Percentiles rank a stretch among this genome's conserved stretches.
Evolutionary conservation across 176 grass and related monocot genomes (phyloP).

Genomic region (Eremochloa ophiuroides): DNA sequence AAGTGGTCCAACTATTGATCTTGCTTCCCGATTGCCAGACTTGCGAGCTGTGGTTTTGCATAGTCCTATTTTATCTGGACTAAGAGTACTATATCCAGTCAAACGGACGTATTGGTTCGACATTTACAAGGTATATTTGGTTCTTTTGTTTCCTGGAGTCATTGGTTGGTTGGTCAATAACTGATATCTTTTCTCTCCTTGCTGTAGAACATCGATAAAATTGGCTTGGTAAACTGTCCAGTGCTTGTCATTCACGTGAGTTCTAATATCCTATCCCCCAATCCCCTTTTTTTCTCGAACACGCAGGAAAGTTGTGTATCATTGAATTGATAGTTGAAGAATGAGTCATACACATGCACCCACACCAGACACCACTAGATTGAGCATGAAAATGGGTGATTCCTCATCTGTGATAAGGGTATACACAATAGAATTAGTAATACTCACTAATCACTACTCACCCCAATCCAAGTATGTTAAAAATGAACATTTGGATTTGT

Average conservation of each 20-base stretch:
- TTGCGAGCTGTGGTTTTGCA: conserved; percentile 89
- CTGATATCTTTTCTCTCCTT: conserved; percentile 31
- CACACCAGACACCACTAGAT: too few species aligned
- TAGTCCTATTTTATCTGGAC: conserved; percentile 83
- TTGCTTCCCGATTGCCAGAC: conserved; percentile 72
- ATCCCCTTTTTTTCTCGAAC: too few species aligned
- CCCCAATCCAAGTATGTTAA: conserved; percentile 1
- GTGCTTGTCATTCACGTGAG: conserved; percentile 94
- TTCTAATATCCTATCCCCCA: not conserved
- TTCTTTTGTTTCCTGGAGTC: not conserved
- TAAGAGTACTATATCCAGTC: conserved; percentile 87
- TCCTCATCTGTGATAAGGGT: not conserved
- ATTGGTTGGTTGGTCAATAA: conserved; percentile 5
- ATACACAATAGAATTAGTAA: conserved; percentile 4
- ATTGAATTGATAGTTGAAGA: too few species aligned
- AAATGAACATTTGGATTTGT: conserved; percentile 6
- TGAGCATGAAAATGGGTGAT: not conserved
- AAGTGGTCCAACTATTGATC: conserved; percentile 89
- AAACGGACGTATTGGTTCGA: conserved; percentile 87
- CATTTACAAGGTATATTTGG: conserved; percentile 79
- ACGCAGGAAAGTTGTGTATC: too few species aligned
- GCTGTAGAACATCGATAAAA: conserved; percentile 79
- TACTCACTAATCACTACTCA: not conserved
- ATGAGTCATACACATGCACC: too few species aligned
- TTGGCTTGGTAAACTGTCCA: conserved; percentile 72